phyloP scores from a whole-genome alignment of 2,329 filamentous ascomycete species.

The Colletotrichum salicis region DNA sequence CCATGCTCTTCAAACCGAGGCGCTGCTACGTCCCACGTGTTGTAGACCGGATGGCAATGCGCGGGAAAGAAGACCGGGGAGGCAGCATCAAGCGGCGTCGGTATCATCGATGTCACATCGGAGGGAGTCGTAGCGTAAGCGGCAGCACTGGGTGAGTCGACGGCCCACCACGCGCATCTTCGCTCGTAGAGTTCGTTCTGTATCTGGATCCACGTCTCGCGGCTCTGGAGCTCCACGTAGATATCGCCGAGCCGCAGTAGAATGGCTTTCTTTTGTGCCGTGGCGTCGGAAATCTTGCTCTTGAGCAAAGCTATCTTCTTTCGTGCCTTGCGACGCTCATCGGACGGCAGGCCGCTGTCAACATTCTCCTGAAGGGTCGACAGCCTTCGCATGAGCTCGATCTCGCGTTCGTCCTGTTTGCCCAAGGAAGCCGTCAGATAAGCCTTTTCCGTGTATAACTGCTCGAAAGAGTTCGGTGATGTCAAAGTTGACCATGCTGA shows the following conservation, averaged over 20 bases:
- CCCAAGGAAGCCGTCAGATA: constrained; percentile 58
- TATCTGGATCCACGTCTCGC: constrained; percentile 51
- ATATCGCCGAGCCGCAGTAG: constrained; percentile 60
- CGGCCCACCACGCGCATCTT: constrained; percentile 7
- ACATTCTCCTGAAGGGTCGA: constrained; percentile 48
- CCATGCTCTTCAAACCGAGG: not conserved
- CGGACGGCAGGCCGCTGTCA: constrained; percentile 25
- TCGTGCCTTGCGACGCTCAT: constrained; percentile 44
- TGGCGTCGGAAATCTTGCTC: constrained; percentile 54
- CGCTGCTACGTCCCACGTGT: not conserved
- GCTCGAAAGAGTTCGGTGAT: constrained; percentile 52
- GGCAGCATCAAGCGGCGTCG: constrained; percentile 41
- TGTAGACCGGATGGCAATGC: constrained; percentile 18
- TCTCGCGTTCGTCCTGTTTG: constrained; percentile 50
- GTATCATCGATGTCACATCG: constrained; percentile 26
- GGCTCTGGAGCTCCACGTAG: constrained; percentile 58
- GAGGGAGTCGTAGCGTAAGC: constrained; percentile 2
- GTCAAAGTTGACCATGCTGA: constrained; percentile 42
- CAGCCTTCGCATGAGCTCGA: constrained; percentile 52
- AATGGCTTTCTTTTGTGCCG: constrained; percentile 58
- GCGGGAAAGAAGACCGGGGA: constrained; percentile 47
- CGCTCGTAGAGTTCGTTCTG: constrained; percentile 38
- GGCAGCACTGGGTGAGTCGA: constrained; percentile 10
- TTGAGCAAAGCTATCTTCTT: constrained; percentile 56
- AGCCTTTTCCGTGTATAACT: constrained; percentile 56